Evolutionary conservation across 257 asterid genomes (phyloP).

Genomic region (Solanum commersonii): DNA sequence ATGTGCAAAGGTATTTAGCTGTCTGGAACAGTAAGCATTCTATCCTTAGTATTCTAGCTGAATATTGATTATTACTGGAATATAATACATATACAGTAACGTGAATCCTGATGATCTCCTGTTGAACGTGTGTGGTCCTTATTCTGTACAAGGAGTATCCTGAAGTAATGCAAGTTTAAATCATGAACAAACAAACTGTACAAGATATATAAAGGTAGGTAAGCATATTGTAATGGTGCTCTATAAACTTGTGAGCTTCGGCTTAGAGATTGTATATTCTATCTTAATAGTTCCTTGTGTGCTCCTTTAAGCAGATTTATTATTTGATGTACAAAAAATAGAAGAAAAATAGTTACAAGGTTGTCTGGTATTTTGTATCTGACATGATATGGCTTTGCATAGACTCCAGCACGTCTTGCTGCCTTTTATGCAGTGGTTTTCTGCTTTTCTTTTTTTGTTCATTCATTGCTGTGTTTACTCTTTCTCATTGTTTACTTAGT

Average conservation of each 20-base stretch:
- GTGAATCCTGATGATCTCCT: not conserved
- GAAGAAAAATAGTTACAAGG: not conserved
- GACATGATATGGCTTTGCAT: not conserved
- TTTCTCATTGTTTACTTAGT: not conserved
- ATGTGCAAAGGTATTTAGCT: not conserved
- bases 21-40: not conserved
- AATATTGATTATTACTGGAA: not conserved
- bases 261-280: not conserved
- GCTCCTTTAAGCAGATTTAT: not conserved
- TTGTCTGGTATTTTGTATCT: not conserved
- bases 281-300: not conserved
- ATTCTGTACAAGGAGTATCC: not conserved
- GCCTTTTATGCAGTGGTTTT: not conserved
- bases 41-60: not conserved
- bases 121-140: not conserved
- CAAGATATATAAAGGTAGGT: not conserved
- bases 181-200: not conserved
- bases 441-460: not conserved
- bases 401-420: not conserved
- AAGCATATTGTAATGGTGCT: not conserved
- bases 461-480: not conserved
- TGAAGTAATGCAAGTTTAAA: not conserved
- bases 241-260: not conserved
- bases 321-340: not conserved
- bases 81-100: not conserved